Evolutionary conservation across 495 filamentous ascomycete species (phyloP).

Genomic region (Aspergillus sclerotioniger): DNA sequence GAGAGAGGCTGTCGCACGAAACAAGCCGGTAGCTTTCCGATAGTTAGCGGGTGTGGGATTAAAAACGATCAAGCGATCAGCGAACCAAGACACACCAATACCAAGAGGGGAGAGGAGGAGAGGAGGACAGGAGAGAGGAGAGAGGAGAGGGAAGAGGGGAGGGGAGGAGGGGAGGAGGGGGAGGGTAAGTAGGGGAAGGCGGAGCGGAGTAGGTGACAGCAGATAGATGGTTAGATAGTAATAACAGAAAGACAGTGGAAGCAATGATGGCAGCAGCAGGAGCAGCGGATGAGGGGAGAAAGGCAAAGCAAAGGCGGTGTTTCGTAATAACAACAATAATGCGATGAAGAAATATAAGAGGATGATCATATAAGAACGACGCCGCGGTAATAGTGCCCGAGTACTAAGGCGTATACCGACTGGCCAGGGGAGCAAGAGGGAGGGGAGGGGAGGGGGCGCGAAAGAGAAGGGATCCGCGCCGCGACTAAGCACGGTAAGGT

Average conservation of each 20-base stretch:
- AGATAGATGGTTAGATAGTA: neutral
- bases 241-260: neutral
- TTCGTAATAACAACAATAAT: slow-evolving; percentile 9
- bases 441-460: slow-evolving; percentile 1
- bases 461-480: slow-evolving; percentile 4
- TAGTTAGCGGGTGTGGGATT: slow-evolving; percentile 5
- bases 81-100: neutral
- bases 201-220: slow-evolving; percentile 1
- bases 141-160: neutral
- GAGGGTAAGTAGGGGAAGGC: slow-evolving; percentile 2
- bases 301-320: slow-evolving; percentile 7
- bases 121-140: neutral
- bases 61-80: slow-evolving; percentile 7
- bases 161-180: neutral
- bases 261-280: neutral
- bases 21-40: slow-evolving; percentile 8
- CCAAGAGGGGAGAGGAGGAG: neutral
- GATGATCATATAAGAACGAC: neutral
- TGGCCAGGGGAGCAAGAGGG: neutral
- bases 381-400: slow-evolving; percentile 10
- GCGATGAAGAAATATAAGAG: slow-evolving; percentile 5
- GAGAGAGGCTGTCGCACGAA: slow-evolving; percentile 7
- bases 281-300: slow-evolving; percentile 1
- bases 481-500: slow-evolving; percentile 4
- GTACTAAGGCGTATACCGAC: neutral